Conservation (phyloP, 352 stramenopile species). For the Phytophthora foliorum region DNA sequence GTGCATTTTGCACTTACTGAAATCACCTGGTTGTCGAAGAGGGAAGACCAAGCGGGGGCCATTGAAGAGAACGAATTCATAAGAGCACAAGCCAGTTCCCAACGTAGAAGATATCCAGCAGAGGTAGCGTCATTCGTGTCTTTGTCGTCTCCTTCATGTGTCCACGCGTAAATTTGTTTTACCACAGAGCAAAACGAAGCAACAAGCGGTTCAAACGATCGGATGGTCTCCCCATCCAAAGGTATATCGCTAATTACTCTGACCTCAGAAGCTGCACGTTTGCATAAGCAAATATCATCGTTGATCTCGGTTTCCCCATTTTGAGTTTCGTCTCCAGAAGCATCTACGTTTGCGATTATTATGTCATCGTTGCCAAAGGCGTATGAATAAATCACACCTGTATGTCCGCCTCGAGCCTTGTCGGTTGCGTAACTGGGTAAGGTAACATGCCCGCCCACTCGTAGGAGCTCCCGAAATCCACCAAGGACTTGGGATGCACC, state of each 20-base stretch:
- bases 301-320: slow-evolving; percentile 21
- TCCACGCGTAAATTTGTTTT: slow-evolving; percentile 54
- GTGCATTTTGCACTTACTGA: slow-evolving; percentile 41
- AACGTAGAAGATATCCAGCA: slow-evolving; percentile 37
- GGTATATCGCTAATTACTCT: slow-evolving; percentile 35
- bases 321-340: not conserved
- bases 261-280: slow-evolving; percentile 40
- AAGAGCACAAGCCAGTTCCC: slow-evolving; percentile 63
- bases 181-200: slow-evolving; percentile 48
- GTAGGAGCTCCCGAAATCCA: slow-evolving; percentile 53
- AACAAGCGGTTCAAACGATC: slow-evolving; percentile 46
- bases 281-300: slow-evolving; percentile 37
- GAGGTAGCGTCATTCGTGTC: slow-evolving; percentile 10
- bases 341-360: slow-evolving; percentile 28
- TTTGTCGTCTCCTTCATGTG: slow-evolving; percentile 24
- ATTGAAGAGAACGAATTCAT: slow-evolving; percentile 67
- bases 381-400: slow-evolving; percentile 46
- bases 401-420: slow-evolving; percentile 24
- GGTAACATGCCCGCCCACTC: slow-evolving; percentile 49
- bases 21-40: slow-evolving; percentile 76
- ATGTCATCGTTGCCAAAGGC: slow-evolving; percentile 50
- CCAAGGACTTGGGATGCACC: slow-evolving; percentile 57
- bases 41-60: slow-evolving; percentile 50
- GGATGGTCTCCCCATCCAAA: slow-evolving; percentile 34
- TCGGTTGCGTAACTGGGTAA: slow-evolving; percentile 26